Percentiles rank a stretch among this genome's conserved stretches.
phyloP scores from a whole-genome alignment of 441 rosid genomes.

The Daphne laureola region DNA sequence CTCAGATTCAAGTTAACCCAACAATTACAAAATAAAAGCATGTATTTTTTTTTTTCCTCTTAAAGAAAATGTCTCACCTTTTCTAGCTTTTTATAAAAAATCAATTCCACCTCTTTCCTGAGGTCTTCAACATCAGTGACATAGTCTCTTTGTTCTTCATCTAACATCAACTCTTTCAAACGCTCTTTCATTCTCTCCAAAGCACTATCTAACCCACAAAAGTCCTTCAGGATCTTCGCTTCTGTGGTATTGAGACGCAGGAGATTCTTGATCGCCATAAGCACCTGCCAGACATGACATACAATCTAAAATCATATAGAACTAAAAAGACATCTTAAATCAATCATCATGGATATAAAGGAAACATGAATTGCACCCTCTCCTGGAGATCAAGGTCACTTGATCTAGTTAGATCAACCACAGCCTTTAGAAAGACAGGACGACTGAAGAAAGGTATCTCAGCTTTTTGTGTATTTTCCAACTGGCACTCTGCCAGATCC shows the following conservation, averaged over 20 bases:
- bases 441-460: slow-evolving; percentile 47
- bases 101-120: slow-evolving; percentile 57
- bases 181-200: slow-evolving; percentile 58
- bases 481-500: slow-evolving; percentile 60
- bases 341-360: slow-evolving; percentile 11
- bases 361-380: slow-evolving; percentile 38
- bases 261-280: slow-evolving; percentile 59
- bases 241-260: slow-evolving; percentile 54
- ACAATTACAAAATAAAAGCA: too few species aligned
- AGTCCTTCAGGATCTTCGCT: slow-evolving; percentile 52
- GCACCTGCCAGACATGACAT: slow-evolving; percentile 41
- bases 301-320: not conserved
- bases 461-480: slow-evolving; percentile 36
- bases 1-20: too few species aligned
- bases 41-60: not conserved
- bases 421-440: slow-evolving; percentile 54
- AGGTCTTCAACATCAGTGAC: slow-evolving; percentile 60
- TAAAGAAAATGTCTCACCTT: slow-evolving; percentile 22
- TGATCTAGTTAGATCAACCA: slow-evolving; percentile 56
- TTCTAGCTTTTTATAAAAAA: slow-evolving; percentile 48
- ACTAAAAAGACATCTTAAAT: not conserved
- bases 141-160: slow-evolving; percentile 54
- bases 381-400: slow-evolving; percentile 85
- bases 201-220: slow-evolving; percentile 56
- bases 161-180: slow-evolving; percentile 46